Conservation (phyloP, 768 basidiomycete genomes). For the Chalciporus pseudorubinellus region DNA sequence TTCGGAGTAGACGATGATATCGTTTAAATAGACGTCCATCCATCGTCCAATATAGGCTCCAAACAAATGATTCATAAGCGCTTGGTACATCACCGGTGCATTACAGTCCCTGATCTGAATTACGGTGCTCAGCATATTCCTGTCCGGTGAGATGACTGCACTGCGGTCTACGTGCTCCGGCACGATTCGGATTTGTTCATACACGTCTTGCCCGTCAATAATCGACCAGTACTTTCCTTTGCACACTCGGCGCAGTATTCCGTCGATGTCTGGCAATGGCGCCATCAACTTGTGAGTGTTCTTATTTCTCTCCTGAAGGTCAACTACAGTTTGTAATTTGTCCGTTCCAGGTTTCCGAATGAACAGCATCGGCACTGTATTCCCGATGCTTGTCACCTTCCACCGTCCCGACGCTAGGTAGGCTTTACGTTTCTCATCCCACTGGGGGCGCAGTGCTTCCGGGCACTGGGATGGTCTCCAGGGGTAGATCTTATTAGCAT, state of each 20-base stretch:
- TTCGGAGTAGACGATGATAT: conserved; percentile 9
- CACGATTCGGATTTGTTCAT: conserved; percentile 16
- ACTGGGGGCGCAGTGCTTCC: not conserved
- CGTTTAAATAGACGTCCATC: not conserved
- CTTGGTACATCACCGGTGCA: conserved; percentile 45
- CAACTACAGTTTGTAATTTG: conserved; percentile 5
- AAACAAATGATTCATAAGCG: not conserved
- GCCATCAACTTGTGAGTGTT: conserved; percentile 14
- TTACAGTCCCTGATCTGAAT: conserved; percentile 33
- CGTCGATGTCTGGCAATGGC: conserved; percentile 20
- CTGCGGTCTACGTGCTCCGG: conserved; percentile 26
- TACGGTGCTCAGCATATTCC: conserved; percentile 33
- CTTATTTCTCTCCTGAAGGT: conserved; percentile 10
- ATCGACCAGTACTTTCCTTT: not conserved
- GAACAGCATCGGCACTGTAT: conserved; percentile 1
- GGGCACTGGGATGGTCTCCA: not conserved
- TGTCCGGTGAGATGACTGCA: conserved; percentile 37
- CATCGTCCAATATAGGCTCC: not conserved
- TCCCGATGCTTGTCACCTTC: not conserved
- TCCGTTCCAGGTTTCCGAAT: conserved; percentile 2
- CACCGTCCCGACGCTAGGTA: not conserved
- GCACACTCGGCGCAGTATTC: conserved; percentile 10
- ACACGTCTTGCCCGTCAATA: conserved; percentile 19
- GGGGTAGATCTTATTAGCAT: not conserved
- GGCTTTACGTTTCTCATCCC: not conserved